Conservation (phyloP, 768 basidiomycete genomes). For the Mycena galopus region DNA sequence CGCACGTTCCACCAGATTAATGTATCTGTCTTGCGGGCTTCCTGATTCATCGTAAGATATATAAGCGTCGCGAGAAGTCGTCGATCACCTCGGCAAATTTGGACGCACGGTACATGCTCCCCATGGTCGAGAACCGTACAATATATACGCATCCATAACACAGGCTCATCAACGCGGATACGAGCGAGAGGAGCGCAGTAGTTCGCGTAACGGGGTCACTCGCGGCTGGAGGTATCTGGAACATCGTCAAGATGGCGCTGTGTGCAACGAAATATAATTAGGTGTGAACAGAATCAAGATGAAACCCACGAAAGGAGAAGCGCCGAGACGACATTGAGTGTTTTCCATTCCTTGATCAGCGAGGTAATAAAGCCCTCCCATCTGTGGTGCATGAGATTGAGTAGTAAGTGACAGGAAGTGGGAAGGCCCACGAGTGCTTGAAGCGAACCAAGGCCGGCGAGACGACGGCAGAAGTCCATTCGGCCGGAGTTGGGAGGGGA, state of each 20-base stretch:
- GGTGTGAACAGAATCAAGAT: not conserved
- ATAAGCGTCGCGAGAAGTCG: not conserved
- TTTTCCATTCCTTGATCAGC: conserved; percentile 82
- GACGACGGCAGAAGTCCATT: conserved; percentile 66
- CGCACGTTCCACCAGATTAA: conserved; percentile 60
- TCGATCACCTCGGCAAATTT: conserved; percentile 75
- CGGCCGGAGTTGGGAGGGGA: conserved; percentile 64
- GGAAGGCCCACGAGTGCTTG: conserved; percentile 50
- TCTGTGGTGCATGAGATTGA: conserved; percentile 48
- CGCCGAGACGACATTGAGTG: conserved; percentile 79
- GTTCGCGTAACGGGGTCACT: conserved; percentile 74
- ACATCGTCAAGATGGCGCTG: conserved; percentile 73
- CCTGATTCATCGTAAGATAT: conserved; percentile 50
- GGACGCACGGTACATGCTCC: conserved; percentile 77
- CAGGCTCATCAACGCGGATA: conserved; percentile 78
- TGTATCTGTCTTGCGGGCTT: conserved; percentile 59
- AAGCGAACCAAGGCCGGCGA: conserved; percentile 77
- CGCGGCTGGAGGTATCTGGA: conserved; percentile 68
- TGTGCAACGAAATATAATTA: conserved; percentile 47
- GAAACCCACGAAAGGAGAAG: conserved; percentile 59
- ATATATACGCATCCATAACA: conserved; percentile 83
- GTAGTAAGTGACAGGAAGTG: not conserved
- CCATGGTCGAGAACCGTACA: conserved; percentile 79
- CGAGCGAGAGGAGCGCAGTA: conserved; percentile 71
- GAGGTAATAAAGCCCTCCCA: conserved; percentile 84